These are phyloP conservation scores for Ceratobasidium sp. DNA, from an alignment of 1,284 basidiomycete species.

Conservation along the genomic window DNA sequence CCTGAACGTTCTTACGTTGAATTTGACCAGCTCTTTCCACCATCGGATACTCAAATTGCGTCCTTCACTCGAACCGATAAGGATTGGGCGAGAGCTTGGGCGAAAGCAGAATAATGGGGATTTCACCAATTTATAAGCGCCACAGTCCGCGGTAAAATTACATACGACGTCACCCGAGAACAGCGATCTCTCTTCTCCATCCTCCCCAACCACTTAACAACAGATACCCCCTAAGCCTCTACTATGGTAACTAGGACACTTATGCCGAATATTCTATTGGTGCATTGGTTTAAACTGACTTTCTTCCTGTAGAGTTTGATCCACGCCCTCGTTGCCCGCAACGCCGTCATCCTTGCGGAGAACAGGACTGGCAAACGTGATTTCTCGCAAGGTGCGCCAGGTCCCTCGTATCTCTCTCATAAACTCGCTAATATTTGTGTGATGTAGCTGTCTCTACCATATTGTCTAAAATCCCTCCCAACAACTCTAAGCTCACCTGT, in stretches of 20 bases:
- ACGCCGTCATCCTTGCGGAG: slow-evolving; percentile 84
- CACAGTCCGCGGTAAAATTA: not conserved
- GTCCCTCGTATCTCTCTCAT: slow-evolving; percentile 8
- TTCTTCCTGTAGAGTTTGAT: slow-evolving; percentile 64
- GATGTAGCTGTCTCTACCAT: slow-evolving; percentile 87
- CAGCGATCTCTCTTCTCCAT: not conserved
- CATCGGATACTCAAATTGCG: too few species aligned
- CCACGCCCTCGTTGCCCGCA: slow-evolving; percentile 89
- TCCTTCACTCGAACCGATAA: too few species aligned
- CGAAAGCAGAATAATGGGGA: too few species aligned
- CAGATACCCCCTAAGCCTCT: too few species aligned
- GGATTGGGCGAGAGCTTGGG: too few species aligned
- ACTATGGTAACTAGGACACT: not conserved
- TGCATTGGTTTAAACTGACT: not conserved
- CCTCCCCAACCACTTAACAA: not conserved
- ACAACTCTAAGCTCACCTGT: slow-evolving; percentile 93
- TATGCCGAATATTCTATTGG: not conserved
- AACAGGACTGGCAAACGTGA: slow-evolving; percentile 82
- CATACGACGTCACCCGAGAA: not conserved
- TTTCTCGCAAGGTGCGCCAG: slow-evolving; percentile 81
- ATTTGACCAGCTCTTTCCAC: not conserved
- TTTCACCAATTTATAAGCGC: not conserved
- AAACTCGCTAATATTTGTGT: slow-evolving; percentile 46
- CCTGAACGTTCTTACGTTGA: not conserved
- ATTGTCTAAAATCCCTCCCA: slow-evolving; percentile 93